Base-by-base conservation (phyloP, 371 early-diverging fungal species). In the Synchytrium microbalum region DNA sequence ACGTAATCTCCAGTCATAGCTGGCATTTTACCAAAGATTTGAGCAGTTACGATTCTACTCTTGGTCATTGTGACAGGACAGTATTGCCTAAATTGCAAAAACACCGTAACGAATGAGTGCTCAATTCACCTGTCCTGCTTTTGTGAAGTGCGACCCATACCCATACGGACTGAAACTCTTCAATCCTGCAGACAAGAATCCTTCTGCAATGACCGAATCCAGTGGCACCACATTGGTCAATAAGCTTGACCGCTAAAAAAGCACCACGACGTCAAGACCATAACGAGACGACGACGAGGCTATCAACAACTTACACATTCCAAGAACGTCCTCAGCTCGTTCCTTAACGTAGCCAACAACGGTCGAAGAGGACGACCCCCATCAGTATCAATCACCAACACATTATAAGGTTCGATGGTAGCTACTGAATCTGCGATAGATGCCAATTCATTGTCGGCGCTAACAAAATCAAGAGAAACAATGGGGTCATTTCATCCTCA, bases 21-120 rank as follows among this genome's bases (percentile, higher is more conserved):
- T 2, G 80, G 80, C 46, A 73, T 53, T 0, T 58, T 63, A 33
- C 80, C 80, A 26, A 66, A 38, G 32, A 32, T 64, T 23, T 58
- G 13, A 26, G 61, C 27, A 2, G 72, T 38, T 0, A 61, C n/a
- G 2, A 64, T 52, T 19, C 62, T 38, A 59, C 33, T 66, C 31
- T 61, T 64, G 28, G 63, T 55, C 53, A 74, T 33, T 14, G 72
- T 54, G 29, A 80, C 78, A 3, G 80, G 80, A 61, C 78, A 77
- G 32, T 72, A 65, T 46, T 70, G 67, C 10, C 73, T 73, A 32
- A 16, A 52, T 23, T 19, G 24, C 10, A 52, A 24, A 59, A 14
- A 60, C 10, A 32, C 10, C 32, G 24, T 10, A n/a, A 16, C 28
- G n/a, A 38, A 10, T 52, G 26, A 10, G n/a, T n/a, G n/a, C n/a